Percentiles rank a stretch among this genome's conserved stretches.
Evolutionary conservation across 768 basidiomycete genomes (phyloP).

Genomic region (Xerocomellus amylosporus): DNA sequence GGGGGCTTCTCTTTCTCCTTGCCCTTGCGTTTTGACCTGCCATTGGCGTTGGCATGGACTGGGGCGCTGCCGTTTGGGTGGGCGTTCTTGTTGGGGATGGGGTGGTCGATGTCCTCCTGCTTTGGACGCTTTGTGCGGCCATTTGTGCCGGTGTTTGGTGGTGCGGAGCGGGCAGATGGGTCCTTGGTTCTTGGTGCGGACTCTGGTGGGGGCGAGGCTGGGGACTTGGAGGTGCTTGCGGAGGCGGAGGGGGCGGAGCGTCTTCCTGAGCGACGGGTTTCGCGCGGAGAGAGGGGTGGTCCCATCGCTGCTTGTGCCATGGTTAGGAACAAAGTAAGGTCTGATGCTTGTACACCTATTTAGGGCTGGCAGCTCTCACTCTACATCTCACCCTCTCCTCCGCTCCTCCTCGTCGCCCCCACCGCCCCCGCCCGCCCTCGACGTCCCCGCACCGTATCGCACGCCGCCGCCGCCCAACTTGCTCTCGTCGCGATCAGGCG

Average conservation of each 20-base stretch:
- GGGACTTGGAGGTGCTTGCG: slow-evolving; percentile 67
- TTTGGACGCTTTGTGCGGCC: slow-evolving; percentile 60
- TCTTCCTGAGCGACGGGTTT: slow-evolving; percentile 74
- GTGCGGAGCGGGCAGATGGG: slow-evolving; percentile 39
- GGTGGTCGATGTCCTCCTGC: slow-evolving; percentile 70
- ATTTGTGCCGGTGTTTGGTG: slow-evolving; percentile 37
- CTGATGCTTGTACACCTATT: slow-evolving; percentile 29
- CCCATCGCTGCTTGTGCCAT: slow-evolving; percentile 78
- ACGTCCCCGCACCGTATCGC: neutral
- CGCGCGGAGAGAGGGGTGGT: slow-evolving; percentile 72
- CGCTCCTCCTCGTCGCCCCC: neutral
- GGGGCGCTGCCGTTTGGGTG: slow-evolving; percentile 31
- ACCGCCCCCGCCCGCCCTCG: neutral
- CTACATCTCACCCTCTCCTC: slow-evolving; percentile 4
- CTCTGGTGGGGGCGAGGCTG: slow-evolving; percentile 62
- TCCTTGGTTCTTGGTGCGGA: slow-evolving; percentile 42
- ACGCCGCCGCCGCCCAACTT: neutral
- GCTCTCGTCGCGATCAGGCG: slow-evolving; percentile 20
- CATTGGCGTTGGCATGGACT: slow-evolving; percentile 34
- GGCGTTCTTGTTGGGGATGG: slow-evolving; percentile 45
- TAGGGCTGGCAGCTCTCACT: slow-evolving; percentile 34
- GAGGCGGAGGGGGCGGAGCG: slow-evolving; percentile 68
- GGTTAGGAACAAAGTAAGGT: slow-evolving; percentile 12
- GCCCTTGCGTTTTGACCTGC: slow-evolving; percentile 58
- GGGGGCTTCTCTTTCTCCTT: slow-evolving; percentile 60